phyloP scores from a whole-genome alignment of 2,329 filamentous ascomycete genomes.

The Exserohilum turcica region DNA sequence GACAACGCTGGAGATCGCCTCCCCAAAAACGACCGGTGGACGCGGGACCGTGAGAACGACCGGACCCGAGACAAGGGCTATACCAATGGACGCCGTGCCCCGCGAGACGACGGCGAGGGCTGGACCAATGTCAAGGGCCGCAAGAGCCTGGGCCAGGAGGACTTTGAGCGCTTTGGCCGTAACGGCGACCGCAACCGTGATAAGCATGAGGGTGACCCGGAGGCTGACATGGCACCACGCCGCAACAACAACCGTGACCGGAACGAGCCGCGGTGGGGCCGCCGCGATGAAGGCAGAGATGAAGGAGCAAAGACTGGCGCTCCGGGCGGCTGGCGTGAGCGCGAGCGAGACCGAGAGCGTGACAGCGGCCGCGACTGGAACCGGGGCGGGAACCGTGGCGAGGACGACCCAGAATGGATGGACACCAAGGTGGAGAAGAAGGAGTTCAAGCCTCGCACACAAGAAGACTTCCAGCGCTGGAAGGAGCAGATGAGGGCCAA shows the following conservation, averaged over 20 bases:
- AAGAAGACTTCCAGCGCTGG: constrained; percentile 92
- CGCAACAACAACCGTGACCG: constrained; percentile 69
- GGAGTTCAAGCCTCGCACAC: constrained; percentile 73
- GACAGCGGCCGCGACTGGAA: constrained; percentile 60
- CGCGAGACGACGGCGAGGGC: constrained; percentile 66
- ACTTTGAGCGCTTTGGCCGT: constrained; percentile 71
- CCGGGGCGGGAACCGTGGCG: constrained; percentile 58
- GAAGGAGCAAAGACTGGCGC: constrained; percentile 52
- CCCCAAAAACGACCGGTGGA: constrained; percentile 48
- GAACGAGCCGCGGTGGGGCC: constrained; percentile 72
- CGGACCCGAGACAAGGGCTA: constrained; percentile 42
- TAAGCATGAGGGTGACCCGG: constrained; percentile 45
- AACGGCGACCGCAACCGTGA: constrained; percentile 60
- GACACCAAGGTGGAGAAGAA: constrained; percentile 70
- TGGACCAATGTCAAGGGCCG: constrained; percentile 77
- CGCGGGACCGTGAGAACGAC: constrained; percentile 51
- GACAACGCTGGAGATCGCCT: constrained; percentile 46
- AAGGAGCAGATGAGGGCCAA: constrained; percentile 87
- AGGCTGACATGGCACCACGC: constrained; percentile 57
- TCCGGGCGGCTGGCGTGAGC: constrained; percentile 64
- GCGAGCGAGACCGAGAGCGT: constrained; percentile 43
- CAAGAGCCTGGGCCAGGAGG: constrained; percentile 74
- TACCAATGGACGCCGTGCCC: constrained; percentile 48
- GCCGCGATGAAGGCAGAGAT: constrained; percentile 62
- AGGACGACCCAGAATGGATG: constrained; percentile 85